Percentiles rank a stretch among this genome's conserved stretches.
These are phyloP conservation scores for Kwoniella newhampshirensis DNA, from an alignment of 768 basidiomycete species.

Conservation along the genomic window DNA sequence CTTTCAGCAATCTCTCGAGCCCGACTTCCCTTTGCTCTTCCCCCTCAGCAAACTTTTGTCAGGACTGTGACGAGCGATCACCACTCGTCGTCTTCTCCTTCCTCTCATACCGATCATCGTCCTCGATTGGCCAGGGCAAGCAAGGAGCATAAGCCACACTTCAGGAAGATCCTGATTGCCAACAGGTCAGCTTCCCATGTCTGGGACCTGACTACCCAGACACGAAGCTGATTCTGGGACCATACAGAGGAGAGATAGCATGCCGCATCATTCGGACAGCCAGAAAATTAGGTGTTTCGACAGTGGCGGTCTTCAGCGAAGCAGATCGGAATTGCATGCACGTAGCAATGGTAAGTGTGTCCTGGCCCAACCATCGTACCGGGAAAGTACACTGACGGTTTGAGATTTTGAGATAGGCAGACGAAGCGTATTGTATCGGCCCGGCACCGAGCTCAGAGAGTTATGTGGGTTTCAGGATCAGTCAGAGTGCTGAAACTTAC, in stretches of 20 bases:
- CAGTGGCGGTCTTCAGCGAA: conserved; percentile 88
- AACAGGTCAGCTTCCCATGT: conserved; percentile 79
- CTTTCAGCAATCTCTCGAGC: no score
- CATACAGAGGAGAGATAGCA: conserved; percentile 82
- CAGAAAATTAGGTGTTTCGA: conserved; percentile 80
- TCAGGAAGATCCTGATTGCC: conserved; percentile 77
- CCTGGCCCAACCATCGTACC: not conserved
- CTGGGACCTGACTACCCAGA: no score
- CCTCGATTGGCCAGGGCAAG: not conserved
- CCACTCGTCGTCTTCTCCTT: not conserved
- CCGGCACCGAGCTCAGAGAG: conserved; percentile 85
- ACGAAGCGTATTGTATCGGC: conserved; percentile 89
- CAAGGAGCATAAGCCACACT: conserved; percentile 20
- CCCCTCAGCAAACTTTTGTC: no score
- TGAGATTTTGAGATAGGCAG: conserved; percentile 58
- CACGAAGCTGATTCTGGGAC: conserved; percentile 4
- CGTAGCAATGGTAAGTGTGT: conserved; percentile 65
- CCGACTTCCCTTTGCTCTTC: no score
- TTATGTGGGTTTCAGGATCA: conserved; percentile 64
- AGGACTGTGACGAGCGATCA: no score
- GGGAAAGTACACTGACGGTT: no score
- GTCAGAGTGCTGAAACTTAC: not conserved
- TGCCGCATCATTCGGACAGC: conserved; percentile 92
- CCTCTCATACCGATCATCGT: not conserved
- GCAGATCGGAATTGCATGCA: conserved; percentile 79